Conservation (phyloP, 176 grass and related monocot species). For the Musa troglodytarum region DNA sequence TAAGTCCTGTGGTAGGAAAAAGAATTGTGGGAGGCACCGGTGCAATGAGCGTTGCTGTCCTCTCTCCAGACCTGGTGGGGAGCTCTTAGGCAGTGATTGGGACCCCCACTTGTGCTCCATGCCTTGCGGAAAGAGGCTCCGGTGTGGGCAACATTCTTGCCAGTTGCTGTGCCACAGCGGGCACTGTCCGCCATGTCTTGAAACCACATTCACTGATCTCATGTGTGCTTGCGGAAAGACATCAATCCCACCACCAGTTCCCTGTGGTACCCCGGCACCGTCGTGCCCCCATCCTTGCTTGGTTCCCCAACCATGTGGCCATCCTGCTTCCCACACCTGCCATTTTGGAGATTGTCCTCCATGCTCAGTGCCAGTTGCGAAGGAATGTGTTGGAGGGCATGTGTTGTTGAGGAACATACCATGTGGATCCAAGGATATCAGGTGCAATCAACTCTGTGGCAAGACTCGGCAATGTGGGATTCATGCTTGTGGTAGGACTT, state of each 20-base stretch:
- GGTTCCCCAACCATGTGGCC: slow-evolving; percentile 59
- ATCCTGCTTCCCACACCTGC: slow-evolving; percentile 64
- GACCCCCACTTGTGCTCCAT: slow-evolving; percentile 83
- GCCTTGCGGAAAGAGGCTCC: slow-evolving; percentile 76
- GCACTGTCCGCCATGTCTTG: slow-evolving; percentile 65
- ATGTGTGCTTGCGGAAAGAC: slow-evolving; percentile 85
- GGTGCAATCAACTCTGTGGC: slow-evolving; percentile 91
- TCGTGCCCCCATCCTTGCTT: slow-evolving; percentile 66
- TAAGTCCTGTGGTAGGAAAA: slow-evolving; percentile 80
- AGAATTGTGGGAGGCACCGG: slow-evolving; percentile 85
- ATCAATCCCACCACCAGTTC: slow-evolving; percentile 56
- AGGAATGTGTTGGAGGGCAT: slow-evolving; percentile 82
- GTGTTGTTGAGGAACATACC: slow-evolving; percentile 89
- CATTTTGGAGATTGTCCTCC: slow-evolving; percentile 84
- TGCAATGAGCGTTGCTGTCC: slow-evolving; percentile 81
- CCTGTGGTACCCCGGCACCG: slow-evolving; percentile 71
- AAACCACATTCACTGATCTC: slow-evolving; percentile 86
- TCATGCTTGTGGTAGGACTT: slow-evolving; percentile 67
- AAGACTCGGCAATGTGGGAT: slow-evolving; percentile 88
- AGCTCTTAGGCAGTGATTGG: slow-evolving; percentile 32
- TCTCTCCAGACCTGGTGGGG: slow-evolving; percentile 28
- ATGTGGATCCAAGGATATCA: slow-evolving; percentile 86
- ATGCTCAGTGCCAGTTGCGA: slow-evolving; percentile 54
- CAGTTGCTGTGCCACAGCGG: slow-evolving; percentile 80
- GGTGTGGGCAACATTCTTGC: slow-evolving; percentile 72